Conservation (phyloP, 768 basidiomycete species). For the Hirschioporus abietinus region DNA sequence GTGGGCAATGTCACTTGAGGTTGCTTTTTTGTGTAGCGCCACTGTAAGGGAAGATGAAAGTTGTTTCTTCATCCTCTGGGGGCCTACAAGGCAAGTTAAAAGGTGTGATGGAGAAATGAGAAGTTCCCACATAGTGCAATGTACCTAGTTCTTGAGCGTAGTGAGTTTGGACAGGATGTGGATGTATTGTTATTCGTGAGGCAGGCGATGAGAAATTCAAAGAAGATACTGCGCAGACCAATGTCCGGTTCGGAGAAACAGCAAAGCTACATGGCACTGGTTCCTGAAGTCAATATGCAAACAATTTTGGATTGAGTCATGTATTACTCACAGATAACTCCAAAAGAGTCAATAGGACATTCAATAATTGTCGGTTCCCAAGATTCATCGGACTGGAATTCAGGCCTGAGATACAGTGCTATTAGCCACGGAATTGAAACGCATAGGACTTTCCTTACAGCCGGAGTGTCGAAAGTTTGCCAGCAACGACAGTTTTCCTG, state of each 20-base stretch:
- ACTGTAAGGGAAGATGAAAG: conserved; percentile 21
- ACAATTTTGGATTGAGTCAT: background rate
- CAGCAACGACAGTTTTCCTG: background rate
- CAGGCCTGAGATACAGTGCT: background rate
- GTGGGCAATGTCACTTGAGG: conserved; percentile 59
- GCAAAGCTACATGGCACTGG: conserved; percentile 54
- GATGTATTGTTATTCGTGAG: conserved; percentile 16
- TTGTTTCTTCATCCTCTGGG: background rate
- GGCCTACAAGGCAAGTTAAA: background rate
- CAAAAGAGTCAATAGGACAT: background rate
- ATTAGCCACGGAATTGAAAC: background rate
- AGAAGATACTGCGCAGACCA: conserved; percentile 51
- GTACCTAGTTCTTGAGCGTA: background rate
- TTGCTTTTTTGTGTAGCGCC: conserved; percentile 46
- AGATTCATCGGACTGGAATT: background rate
- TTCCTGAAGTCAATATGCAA: background rate
- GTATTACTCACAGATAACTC: background rate
- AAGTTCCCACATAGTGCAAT: conserved; percentile 17
- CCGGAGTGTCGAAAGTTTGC: background rate
- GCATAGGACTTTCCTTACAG: background rate
- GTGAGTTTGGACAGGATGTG: conserved; percentile 1
- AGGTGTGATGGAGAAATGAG: conserved; percentile 14
- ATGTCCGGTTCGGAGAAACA: conserved; percentile 52
- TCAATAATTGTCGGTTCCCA: background rate
- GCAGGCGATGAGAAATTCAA: conserved; percentile 34